A percentile compares a stretch with the other conserved stretches of the same genome.
These are phyloP conservation scores for Gossypioides kirkii DNA, from an alignment of 345 rosid species.

Conservation along the genomic window DNA sequence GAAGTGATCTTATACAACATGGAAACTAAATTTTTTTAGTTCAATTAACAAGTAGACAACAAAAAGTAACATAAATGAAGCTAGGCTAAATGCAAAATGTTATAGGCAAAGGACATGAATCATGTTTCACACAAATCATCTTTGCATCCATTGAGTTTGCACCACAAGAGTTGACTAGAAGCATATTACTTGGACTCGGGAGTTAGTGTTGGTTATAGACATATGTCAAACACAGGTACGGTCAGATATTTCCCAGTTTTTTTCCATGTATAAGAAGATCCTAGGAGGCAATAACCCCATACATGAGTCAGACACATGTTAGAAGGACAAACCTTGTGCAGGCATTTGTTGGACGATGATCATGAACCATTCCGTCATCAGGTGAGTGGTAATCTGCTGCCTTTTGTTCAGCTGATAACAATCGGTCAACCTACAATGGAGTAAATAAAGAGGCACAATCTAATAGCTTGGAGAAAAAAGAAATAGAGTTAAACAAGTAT, in stretches of 20 bases:
- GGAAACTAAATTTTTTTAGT: not conserved
- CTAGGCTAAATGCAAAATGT: not conserved
- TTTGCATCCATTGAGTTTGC: not conserved
- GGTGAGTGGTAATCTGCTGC: slow-evolving; percentile 87
- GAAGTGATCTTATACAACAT: not conserved
- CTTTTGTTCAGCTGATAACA: slow-evolving; percentile 92
- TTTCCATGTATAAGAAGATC: not conserved
- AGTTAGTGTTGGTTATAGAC: not conserved
- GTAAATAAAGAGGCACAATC: not conserved
- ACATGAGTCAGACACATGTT: not conserved
- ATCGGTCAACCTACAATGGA: slow-evolving; percentile 67
- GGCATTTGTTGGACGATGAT: slow-evolving; percentile 96
- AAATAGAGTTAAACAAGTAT: not conserved
- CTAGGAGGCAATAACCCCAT: not conserved
- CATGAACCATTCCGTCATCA: slow-evolving; percentile 90
- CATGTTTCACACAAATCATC: not conserved
- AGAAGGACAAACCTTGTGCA: slow-evolving; percentile 68
- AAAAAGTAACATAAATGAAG: not conserved
- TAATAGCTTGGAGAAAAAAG: not conserved
- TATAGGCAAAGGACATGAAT: not conserved
- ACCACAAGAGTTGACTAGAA: not conserved
- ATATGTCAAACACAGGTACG: not conserved
- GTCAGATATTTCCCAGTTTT: not conserved
- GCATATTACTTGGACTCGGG: not conserved
- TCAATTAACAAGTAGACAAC: slow-evolving; percentile 3